Conservation (phyloP, 257 asterid species). For the Capsicum pubescens region DNA sequence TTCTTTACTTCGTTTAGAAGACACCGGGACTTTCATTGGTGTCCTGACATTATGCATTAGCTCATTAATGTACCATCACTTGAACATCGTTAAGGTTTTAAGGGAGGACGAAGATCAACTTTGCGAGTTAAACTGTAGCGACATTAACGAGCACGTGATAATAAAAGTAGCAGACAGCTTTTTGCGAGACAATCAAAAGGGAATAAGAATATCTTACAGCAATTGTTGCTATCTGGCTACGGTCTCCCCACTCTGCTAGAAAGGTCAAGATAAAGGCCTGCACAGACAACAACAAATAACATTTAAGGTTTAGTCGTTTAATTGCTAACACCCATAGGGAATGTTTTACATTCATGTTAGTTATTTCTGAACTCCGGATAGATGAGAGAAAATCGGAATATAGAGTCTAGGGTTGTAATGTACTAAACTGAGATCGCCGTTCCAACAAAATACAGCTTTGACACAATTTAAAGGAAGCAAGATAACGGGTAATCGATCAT, state of each 20-base stretch:
- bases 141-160: not conserved
- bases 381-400: no score
- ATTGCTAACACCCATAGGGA: not conserved
- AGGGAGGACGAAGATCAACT: not conserved
- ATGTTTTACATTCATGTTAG: not conserved
- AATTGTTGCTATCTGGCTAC: conserved; percentile 98
- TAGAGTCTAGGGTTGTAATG: not conserved
- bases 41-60: not conserved
- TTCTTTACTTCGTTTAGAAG: not conserved
- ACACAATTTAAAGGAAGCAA: conserved; percentile 1
- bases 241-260: conserved; percentile 99
- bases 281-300: conserved; percentile 27
- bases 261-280: conserved; percentile 95
- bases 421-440: not conserved
- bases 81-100: not conserved
- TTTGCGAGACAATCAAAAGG: not conserved
- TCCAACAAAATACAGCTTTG: not conserved
- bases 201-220: conserved; percentile 69
- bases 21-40: not conserved
- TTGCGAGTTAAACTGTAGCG: not conserved
- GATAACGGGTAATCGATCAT: not conserved
- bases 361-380: not conserved
- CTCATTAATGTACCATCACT: not conserved
- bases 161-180: not conserved
- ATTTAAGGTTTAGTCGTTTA: not conserved